Base-by-base conservation (phyloP, 306 rosid species). In the Vigna unguiculata region DNA sequence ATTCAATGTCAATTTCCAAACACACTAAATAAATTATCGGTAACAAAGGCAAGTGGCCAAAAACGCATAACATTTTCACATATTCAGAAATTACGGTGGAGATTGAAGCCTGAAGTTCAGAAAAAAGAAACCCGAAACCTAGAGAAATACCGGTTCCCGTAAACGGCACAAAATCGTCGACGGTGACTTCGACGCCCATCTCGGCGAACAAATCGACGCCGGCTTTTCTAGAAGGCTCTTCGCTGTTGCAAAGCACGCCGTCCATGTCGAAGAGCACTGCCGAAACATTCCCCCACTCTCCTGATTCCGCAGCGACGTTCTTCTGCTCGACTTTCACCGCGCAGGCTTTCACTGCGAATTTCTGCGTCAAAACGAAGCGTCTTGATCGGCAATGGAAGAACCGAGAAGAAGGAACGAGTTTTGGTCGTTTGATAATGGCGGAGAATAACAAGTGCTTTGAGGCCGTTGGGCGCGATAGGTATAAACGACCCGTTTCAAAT, bases 201-300 rank as follows among this genome's bases (percentile, higher is more conserved):
- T 95, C 98, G 4, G 93, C 82, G 54, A 95, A 95, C 69, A 92
- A 85, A 62, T 95, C 97, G 2, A 92, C 97, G 8, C 65, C 98
- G 2, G 97, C 93, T 85, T 82, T 87, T 82, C 98, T 82, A 28
- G 97, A 95, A 61, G 85, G 89, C 63, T 84, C 97, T 83, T 95
- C 98, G 28, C 97, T 92, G 79, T 95, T 85, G 80, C 97, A 95
- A 57, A 95, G 88, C 34, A 95, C 98, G 61, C 98, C 98, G 24
- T 95, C 98, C 98, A 95, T 95, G 80, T 95, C 98, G 80, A 95
- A 95, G 78, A 92, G 53, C 77, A 95, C 97, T 1, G 97, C 97
- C 3, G 98, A 90, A 30, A 95, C 97, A 75, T 89, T 90, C 32
- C 90, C 96, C 97, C 98, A 95, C 16, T 82, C 88, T 34, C 71